Evolutionary conservation across 1,139 yeast genomes (phyloP), one percentile per base, ranked within the genome.

Genomic region (Pichia sp.): DNA sequence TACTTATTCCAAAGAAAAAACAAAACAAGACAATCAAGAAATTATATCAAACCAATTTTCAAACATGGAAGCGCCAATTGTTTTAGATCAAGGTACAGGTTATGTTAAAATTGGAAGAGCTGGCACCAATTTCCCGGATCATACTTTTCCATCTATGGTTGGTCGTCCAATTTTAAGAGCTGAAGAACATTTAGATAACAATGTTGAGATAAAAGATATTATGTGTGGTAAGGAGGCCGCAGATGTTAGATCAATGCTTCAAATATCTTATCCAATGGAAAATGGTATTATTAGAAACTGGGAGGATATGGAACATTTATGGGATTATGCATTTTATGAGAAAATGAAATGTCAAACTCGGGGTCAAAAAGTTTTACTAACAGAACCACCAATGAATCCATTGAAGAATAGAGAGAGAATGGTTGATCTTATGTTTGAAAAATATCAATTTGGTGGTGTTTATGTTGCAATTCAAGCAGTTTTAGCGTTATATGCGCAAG

Each of bases 371-470:
- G 77, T 91, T 36, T 70, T 91, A 53, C 70, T 91, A 49, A 91
- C 98, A 2, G 98, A 91, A 66, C 97, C 98, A 15, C 98, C 98
- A 50, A 84, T 91, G 93, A 91, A 91, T 61, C 98, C 98, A 22
- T 67, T 86, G 55, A 84, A 84, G 58, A 91, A 91, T 62, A 74
- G 96, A 60, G 96, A 89, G 63, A 77, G 77, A 44, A 89, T 91
- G 97, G 89, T 95, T 59, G 91, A 85, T 53, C 93, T 88, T 26
- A 93, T 91, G 98, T 88, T 91, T 67, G 97, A 91, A 63, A 84
- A 85, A 61, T 91, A 91, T 63, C 82, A 84, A 48, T 91, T 91
- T 63, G 93, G 93, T 36, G 97, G 97, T 21, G 97, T 91, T 23
- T 91, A 91, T 56, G 98, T 91, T 34, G 97, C 98, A 15, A 91